phyloP scores from a whole-genome alignment of 2,329 filamentous ascomycete genomes.

The Phoma herbarum region DNA sequence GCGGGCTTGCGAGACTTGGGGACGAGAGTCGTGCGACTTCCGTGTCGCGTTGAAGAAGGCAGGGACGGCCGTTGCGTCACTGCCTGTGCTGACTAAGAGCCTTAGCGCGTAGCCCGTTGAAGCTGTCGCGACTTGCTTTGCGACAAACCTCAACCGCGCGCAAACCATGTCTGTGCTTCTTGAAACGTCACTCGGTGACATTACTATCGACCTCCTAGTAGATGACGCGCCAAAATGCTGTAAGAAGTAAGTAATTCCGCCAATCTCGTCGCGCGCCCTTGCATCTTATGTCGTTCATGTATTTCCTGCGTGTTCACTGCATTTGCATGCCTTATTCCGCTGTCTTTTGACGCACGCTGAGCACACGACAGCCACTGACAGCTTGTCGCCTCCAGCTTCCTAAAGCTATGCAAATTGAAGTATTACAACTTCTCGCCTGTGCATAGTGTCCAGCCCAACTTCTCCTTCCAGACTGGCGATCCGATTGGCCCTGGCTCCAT shows the following conservation, averaged over 20 bases:
- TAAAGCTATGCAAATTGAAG: conserved; percentile 98
- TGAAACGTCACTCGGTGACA: conserved; percentile 91
- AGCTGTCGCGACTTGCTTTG: conserved; percentile 16
- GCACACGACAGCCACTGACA: conserved; percentile 61
- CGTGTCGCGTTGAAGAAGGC: background rate
- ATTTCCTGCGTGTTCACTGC: conserved; percentile 32
- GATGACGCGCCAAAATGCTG: conserved; percentile 91
- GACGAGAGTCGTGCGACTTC: conserved; percentile 13
- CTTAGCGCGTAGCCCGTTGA: conserved; percentile 4
- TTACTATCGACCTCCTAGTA: conserved; percentile 91
- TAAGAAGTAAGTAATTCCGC: conserved; percentile 79
- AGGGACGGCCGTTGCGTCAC: conserved; percentile 22
- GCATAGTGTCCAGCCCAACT: conserved; percentile 91
- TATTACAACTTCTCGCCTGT: conserved; percentile 98
- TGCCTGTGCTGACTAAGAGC: conserved; percentile 27
- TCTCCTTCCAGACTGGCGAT: conserved; percentile 96
- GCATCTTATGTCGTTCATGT: conserved; percentile 15
- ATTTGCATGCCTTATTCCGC: conserved; percentile 34
- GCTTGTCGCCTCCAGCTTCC: conserved; percentile 70
- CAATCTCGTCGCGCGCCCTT: conserved; percentile 27
- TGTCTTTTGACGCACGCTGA: conserved; percentile 60
- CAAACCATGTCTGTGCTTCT: conserved; percentile 85
- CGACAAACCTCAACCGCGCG: conserved; percentile 22
- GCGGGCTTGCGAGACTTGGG: conserved; percentile 18
- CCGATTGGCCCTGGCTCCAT: conserved; percentile 85